Evolutionary conservation across 208 protist species (phyloP), one percentile per base, ranked within the genome.

Genomic region (Crithidia brevicula): DNA sequence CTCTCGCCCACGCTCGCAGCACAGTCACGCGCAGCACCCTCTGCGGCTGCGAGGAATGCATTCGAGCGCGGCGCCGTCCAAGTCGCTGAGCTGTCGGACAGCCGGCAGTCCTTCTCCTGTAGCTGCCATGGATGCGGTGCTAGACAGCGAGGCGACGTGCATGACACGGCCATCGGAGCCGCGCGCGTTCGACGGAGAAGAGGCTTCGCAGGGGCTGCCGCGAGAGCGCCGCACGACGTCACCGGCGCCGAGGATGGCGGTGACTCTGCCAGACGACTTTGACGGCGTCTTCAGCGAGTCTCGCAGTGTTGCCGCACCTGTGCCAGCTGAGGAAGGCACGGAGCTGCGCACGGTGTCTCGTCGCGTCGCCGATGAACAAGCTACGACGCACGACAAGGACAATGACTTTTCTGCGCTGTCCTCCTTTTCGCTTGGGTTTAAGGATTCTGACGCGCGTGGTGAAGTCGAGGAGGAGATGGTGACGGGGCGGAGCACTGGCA

Each of bases 81-180:
- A 40, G 10, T 40, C 36, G 8, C 10, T 40, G 10, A 40, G 36
- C 36, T 7, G 36, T 13, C n/a, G n/a, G n/a, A n/a, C n/a, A n/a
- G 36, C 10, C 36, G 8, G 52, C 20, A 4, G 20, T 27, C 16
- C 27, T 13, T 36, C 50, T 13, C 16, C 50, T 8, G 9, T 34
- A 10, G 22, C 30, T 1, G 49, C 31, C 16, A n/a, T 16, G 30
- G 49, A 67, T 4, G 54, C 65, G 4, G 25, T 51, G 22, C 23
- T 69, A 36, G 70, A 65, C 15, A 68, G 60, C 7, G 70, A 69
- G 47, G 53, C 70, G 11, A 75, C 70, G 11, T 18, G 51, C 33
- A 15, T 75, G 38, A 58, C 45, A 9, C 54, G 25, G 6, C 70
- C 70, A 4, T 63, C 52, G 5, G 54, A 65, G 13, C 42, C 34